Evolutionary conservation across 129 eudicot genomes (phyloP), one percentile per base, ranked within the genome.

Genomic region (Dittrichia graveolens): DNA sequence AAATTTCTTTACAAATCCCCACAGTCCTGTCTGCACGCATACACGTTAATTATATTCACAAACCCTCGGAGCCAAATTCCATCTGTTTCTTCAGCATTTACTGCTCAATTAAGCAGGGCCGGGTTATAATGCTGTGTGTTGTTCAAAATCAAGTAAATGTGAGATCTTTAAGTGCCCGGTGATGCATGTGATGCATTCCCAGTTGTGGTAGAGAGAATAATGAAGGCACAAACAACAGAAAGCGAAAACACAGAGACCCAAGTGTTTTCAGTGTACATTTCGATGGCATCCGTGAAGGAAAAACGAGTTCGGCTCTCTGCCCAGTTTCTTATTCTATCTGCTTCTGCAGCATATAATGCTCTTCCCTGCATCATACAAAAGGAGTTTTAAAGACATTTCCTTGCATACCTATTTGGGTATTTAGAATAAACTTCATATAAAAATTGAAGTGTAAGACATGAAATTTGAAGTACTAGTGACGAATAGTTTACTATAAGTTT

Each of bases 211-310:
- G 97, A 88, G 34, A 94, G 85, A 44, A 94, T 94, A 72, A 94
- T 94, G 88, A 94, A 94, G 8, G 99, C 99, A 73, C 99, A 94
- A n/a, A 94, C 99, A 63, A 94, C 96, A 6, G 98, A 93, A 59
- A 93, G 95, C n/a, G 98, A 93, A 71, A 93, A 82, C 31, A 93
- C 96, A 9, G 98, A 89, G 38, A 89, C 95, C 98, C 98, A 93
- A 15, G 98, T 93, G 70, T 82, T 84, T 43, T 89, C 98, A 4
- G 95, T 89, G 83, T 89, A 93, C 91, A 90, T 85, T 75, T 93
- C 96, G 87, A 93, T 93, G 13, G 98, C 98, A 66, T 89, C 95
- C 1, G 98, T 93, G 78, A 93, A 85, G 0, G 96, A 89, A 52
- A 93, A 89, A 13, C 89, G 88, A 16, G 98, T 79, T 35, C 96